Base-by-base conservation (phyloP, 305 asterid species). In the Solanum hybrid region DNA sequence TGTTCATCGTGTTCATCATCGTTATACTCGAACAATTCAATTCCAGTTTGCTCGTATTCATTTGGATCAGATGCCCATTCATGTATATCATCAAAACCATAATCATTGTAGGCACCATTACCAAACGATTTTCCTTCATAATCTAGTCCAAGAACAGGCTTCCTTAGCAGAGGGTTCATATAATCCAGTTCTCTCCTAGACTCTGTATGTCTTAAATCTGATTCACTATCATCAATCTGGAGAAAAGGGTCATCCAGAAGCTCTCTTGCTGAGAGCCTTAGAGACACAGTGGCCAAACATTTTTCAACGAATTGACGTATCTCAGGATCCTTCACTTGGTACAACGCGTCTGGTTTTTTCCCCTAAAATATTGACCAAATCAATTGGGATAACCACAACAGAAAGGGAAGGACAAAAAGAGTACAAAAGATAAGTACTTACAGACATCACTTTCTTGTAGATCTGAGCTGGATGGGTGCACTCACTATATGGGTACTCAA, bases 401-500 rank as follows among this genome's bases (percentile, higher is more conserved):
- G 75, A n/a, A n/a, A 68, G 76, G 41, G 22, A 12, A 32, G 39
- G 45, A 83, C 39, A 10, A 27, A 11, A 79, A 22, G 70, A 89
- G 39, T 76, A 75, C 72, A 57, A 65, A 37, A 13, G 86, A 61
- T 34, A 86, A 70, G 88, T 17, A 79, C 98, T 93, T 92, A 96
- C 98, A 34, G 98, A 95, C 90, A 91, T 92, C 33, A 96, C 99
- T 95, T 96, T 96, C 93, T 95, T 95, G 91, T 96, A 96, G 87
- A 96, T 96, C 89, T 96, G 98, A 80, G 99, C 99, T 2, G 96
- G 98, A 90, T 95, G 96, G 68, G 93, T 92, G 94, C 99, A 96
- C 93, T 96, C 98, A 91, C 98, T 94, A 77, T 95, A 96, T 7
- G 99, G 98, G 91, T 96, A 96, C 89, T 96, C 99, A 83, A 96